Evolutionary conservation across 1,284 basidiomycete genomes (phyloP).

Genomic region (Bondarzewia mesenterica): DNA sequence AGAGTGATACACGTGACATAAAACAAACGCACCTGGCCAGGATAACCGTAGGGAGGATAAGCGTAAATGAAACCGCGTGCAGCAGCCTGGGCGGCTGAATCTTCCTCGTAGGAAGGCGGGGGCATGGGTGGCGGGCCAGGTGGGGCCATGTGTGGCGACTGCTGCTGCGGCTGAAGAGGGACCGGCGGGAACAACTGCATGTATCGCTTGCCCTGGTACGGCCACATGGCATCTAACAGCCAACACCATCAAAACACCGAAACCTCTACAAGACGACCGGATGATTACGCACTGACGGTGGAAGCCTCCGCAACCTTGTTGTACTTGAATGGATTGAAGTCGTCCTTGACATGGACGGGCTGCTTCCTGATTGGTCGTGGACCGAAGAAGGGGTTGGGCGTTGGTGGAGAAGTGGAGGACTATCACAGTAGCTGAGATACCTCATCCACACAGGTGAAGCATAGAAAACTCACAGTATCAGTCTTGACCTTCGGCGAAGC

Average conservation of each 20-base stretch:
- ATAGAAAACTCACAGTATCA: slow-evolving; percentile 23
- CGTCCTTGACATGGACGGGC: slow-evolving; percentile 79
- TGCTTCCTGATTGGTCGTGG: slow-evolving; percentile 67
- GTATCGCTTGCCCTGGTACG: slow-evolving; percentile 84
- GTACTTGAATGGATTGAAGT: slow-evolving; percentile 92
- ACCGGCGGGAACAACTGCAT: slow-evolving; percentile 64
- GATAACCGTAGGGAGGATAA: slow-evolving; percentile 67
- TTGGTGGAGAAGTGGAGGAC: slow-evolving; percentile 17
- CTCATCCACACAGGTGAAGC: slow-evolving; percentile 7
- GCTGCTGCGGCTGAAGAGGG: slow-evolving; percentile 48
- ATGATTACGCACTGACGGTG: slow-evolving; percentile 52
- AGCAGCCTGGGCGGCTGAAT: slow-evolving; percentile 47
- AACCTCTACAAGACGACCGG: not conserved
- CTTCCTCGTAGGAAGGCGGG: slow-evolving; percentile 66
- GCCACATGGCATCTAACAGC: slow-evolving; percentile 66
- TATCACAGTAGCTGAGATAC: not conserved
- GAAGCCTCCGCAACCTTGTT: slow-evolving; percentile 72
- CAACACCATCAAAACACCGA: not conserved
- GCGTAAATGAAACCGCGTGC: slow-evolving; percentile 61
- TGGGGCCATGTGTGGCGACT: slow-evolving; percentile 61
- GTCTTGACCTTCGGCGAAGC: slow-evolving; percentile 55
- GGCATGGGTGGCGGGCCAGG: slow-evolving; percentile 58
- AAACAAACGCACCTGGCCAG: slow-evolving; percentile 50
- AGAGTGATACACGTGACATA: not conserved
- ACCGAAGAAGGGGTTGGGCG: slow-evolving; percentile 85